Evolutionary conservation across 164 flowering plant species (phyloP).

Genomic region (Berberis thunbergii): DNA sequence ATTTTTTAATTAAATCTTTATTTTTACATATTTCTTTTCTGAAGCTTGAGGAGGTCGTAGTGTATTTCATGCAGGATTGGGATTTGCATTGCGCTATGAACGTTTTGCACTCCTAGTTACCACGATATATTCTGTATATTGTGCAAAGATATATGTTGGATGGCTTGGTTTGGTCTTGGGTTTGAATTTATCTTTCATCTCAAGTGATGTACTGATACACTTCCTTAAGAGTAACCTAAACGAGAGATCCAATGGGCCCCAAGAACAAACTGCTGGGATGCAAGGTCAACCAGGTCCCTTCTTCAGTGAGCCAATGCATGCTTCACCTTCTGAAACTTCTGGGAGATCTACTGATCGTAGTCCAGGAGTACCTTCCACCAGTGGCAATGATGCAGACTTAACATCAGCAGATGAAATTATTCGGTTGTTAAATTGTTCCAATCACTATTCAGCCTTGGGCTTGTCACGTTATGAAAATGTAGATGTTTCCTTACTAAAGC

Average conservation of each 20-base stretch:
- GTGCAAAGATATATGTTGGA: slow-evolving; percentile 76
- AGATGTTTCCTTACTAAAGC: slow-evolving; percentile 66
- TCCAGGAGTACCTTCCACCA: slow-evolving; percentile 75
- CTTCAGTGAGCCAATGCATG: slow-evolving; percentile 28
- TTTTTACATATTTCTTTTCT: background rate
- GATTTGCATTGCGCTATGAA: slow-evolving; percentile 48
- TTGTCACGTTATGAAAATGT: slow-evolving; percentile 55
- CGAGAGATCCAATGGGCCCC: slow-evolving; percentile 29
- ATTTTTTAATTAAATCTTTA: background rate
- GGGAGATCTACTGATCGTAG: slow-evolving; percentile 47
- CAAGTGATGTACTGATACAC: slow-evolving; percentile 75
- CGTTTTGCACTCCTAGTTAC: slow-evolving; percentile 59
- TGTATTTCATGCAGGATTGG: slow-evolving; percentile 51
- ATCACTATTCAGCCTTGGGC: slow-evolving; percentile 89
- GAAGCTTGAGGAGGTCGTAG: slow-evolving; percentile 1
- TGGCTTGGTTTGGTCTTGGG: slow-evolving; percentile 76
- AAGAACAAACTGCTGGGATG: slow-evolving; percentile 40
- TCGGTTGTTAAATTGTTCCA: slow-evolving; percentile 70
- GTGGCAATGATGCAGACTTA: slow-evolving; percentile 69
- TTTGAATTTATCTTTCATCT: slow-evolving; percentile 75
- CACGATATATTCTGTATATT: slow-evolving; percentile 60
- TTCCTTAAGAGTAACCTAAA: slow-evolving; percentile 51
- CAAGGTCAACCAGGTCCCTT: slow-evolving; percentile 33
- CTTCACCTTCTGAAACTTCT: slow-evolving; percentile 30
- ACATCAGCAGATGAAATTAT: slow-evolving; percentile 90